phyloP scores from a whole-genome alignment of 2,329 filamentous ascomycete species.

The Penicillium sp. region DNA sequence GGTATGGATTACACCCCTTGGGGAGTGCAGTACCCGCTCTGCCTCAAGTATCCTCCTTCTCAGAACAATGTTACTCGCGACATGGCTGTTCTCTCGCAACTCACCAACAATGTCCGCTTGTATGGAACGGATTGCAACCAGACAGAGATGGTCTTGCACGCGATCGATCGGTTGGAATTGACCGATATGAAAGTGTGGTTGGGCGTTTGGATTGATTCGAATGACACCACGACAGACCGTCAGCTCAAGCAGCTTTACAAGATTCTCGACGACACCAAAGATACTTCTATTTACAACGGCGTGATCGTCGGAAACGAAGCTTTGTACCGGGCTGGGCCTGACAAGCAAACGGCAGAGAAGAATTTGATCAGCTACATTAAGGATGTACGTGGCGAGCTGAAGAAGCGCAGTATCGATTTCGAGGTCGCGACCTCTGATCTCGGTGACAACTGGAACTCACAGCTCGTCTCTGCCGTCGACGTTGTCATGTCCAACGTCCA shows the following conservation, averaged over 20 bases:
- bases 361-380: slow-evolving; percentile 67
- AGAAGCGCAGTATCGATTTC: slow-evolving; percentile 66
- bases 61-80: slow-evolving; percentile 96
- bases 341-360: slow-evolving; percentile 66
- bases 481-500: slow-evolving; percentile 97
- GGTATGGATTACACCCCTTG: slow-evolving; percentile 95
- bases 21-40: slow-evolving; percentile 87
- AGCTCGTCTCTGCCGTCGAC: slow-evolving; percentile 73
- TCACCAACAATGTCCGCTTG: slow-evolving; percentile 84
- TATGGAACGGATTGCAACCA: slow-evolving; percentile 99
- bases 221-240: slow-evolving; percentile 79
- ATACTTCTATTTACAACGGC: slow-evolving; percentile 59
- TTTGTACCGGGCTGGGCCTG: slow-evolving; percentile 55
- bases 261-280: slow-evolving; percentile 65
- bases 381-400: slow-evolving; percentile 74
- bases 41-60: slow-evolving; percentile 74
- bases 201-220: slow-evolving; percentile 88
- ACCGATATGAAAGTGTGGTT: slow-evolving; percentile 85
- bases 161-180: slow-evolving; percentile 74
- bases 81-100: slow-evolving; percentile 83
- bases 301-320: slow-evolving; percentile 69
- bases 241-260: slow-evolving; percentile 85
- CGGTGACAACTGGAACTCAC: slow-evolving; percentile 80
- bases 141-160: slow-evolving; percentile 88
- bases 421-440: slow-evolving; percentile 87